A percentile compares a stretch with the other conserved stretches of the same genome.
Conservation (phyloP, 2,329 filamentous ascomycete species). For the Diplocarpon rosae region DNA sequence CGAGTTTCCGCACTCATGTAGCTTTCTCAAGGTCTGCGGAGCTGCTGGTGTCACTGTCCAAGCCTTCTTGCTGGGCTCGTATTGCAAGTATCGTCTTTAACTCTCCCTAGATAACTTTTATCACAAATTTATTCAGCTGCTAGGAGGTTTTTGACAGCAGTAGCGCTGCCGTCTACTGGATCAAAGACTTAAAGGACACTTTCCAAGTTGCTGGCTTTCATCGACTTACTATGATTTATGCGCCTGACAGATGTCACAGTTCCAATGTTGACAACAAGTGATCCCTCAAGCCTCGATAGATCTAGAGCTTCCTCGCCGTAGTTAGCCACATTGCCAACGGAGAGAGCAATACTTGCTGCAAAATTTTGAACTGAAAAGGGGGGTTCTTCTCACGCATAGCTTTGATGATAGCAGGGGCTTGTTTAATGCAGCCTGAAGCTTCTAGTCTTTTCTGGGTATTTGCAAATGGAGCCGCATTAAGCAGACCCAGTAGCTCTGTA, state of each 20-base stretch:
- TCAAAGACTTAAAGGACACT: conserved; percentile 74
- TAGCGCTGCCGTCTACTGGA: conserved; percentile 84
- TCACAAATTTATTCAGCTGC: conserved; percentile 65
- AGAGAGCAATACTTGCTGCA: conserved; percentile 79
- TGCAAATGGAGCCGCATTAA: conserved; percentile 28
- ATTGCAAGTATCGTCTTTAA: conserved; percentile 60
- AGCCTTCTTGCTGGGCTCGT: conserved; percentile 61
- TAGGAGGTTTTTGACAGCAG: conserved; percentile 64
- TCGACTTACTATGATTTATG: conserved; percentile 59
- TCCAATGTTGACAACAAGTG: conserved; percentile 90
- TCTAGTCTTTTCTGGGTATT: conserved; percentile 14
- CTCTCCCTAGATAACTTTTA: conserved; percentile 92
- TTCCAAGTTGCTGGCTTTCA: conserved; percentile 69
- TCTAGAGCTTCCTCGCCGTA: conserved; percentile 74
- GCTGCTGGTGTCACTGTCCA: conserved; percentile 60
- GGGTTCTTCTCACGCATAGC: conserved; percentile 54
- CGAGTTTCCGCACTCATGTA: conserved; percentile 52
- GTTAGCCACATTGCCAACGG: conserved; percentile 88
- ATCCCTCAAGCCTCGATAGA: conserved; percentile 64
- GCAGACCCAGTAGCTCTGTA: conserved; percentile 42
- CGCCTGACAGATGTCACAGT: conserved; percentile 71
- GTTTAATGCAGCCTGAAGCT: conserved; percentile 17
- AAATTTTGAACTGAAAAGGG: conserved; percentile 84
- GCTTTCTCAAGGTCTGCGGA: conserved; percentile 44
- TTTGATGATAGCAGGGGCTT: conserved; percentile 37